These are phyloP conservation scores for Zygoascus sp. DNA, from an alignment of 1,139 yeast species.

Conservation along the genomic window DNA sequence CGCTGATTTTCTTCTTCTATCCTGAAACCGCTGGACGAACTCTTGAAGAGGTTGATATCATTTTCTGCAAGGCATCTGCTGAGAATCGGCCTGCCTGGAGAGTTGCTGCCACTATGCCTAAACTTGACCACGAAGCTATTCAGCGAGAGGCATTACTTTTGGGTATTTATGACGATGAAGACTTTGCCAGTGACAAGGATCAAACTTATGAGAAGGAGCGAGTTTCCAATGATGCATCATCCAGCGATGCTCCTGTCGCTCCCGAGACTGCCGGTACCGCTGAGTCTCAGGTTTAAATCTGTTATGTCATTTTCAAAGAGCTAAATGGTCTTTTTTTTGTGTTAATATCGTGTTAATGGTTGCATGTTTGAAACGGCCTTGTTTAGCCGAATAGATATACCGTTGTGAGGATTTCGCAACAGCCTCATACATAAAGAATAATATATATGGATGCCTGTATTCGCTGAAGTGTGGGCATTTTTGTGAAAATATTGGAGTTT, in stretches of 20 bases:
- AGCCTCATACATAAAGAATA: too few relatives aligned
- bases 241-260: background rate
- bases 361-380: background rate
- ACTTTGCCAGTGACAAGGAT: conserved; percentile 12
- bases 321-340: background rate
- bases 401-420: too few relatives aligned
- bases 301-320: too few relatives aligned
- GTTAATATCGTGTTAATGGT: background rate
- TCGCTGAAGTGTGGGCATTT: too few relatives aligned
- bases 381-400: background rate
- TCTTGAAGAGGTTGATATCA: conserved; percentile 59
- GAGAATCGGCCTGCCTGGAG: conserved; percentile 30
- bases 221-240: background rate
- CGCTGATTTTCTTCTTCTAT: conserved; percentile 60
- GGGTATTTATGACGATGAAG: conserved; percentile 25
- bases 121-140: conserved; percentile 27
- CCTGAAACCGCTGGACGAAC: conserved; percentile 65
- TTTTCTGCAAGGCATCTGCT: conserved; percentile 40
- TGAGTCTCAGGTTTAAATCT: background rate
- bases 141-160: conserved; percentile 28
- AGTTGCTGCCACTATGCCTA: conserved; percentile 31
- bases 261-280: too few relatives aligned
- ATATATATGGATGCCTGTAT: too few relatives aligned
- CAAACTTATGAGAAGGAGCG: conserved; percentile 5
- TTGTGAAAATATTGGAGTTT: too few relatives aligned